phyloP scores from a whole-genome alignment of 352 stramenopile species.

The Achlya hypogyna region DNA sequence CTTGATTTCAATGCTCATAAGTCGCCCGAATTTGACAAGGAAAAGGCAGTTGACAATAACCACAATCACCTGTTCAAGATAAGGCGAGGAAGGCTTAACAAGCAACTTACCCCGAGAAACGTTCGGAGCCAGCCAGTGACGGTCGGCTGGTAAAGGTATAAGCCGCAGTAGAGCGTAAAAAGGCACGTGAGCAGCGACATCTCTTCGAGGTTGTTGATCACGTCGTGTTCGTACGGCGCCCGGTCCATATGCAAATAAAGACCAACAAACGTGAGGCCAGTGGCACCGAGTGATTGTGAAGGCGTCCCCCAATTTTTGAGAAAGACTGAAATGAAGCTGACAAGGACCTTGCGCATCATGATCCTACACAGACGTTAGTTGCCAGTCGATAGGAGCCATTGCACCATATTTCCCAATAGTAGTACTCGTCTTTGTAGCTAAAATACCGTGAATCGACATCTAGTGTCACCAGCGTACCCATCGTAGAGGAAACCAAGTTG shows the following conservation, averaged over 20 bases:
- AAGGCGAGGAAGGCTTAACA: not conserved
- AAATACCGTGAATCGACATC: not conserved
- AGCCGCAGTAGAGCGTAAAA: constrained; percentile 2
- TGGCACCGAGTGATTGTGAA: constrained; percentile 5
- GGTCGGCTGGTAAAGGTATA: not conserved
- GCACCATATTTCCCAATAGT: constrained; percentile 14
- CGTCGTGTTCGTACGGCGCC: not conserved
- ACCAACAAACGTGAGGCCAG: not conserved
- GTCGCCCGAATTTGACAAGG: not conserved
- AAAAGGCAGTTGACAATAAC: constrained; percentile 3
- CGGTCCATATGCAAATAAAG: not conserved
- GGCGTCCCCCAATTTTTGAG: constrained; percentile 1
- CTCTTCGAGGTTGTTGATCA: constrained; percentile 5
- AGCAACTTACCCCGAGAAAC: not conserved
- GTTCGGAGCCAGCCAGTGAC: not conserved
- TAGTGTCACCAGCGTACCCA: not conserved
- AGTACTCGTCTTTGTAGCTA: constrained; percentile 9
- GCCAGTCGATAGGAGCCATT: not conserved
- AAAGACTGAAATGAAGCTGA: constrained; percentile 12
- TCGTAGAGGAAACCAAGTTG: constrained; percentile 12
- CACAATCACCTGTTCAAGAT: not conserved
- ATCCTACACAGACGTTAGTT: not conserved
- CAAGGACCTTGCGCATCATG: constrained; percentile 13
- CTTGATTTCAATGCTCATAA: constrained; percentile 12
- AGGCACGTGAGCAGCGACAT: constrained; percentile 8